These are phyloP conservation scores for Alternaria gaisen DNA, from an alignment of 2,329 filamentous ascomycete species.

Conservation along the genomic window DNA sequence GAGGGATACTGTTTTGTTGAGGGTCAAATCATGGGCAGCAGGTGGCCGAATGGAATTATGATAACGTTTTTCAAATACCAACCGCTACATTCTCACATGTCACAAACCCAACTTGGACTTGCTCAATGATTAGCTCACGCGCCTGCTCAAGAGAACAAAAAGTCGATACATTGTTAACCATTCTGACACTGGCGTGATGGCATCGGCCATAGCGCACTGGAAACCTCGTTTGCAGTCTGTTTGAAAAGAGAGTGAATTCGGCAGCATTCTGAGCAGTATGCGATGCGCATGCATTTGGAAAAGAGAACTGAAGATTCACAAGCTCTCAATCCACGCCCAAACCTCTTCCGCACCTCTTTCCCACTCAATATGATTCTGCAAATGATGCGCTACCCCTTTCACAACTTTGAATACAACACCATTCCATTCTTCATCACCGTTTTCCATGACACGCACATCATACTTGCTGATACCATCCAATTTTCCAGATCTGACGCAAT, in stretches of 20 bases:
- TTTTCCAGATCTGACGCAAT: slow-evolving; percentile 43
- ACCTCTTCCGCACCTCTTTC: slow-evolving; percentile 58
- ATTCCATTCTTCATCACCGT: slow-evolving; percentile 4
- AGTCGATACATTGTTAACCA: not conserved
- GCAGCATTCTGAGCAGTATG: not conserved
- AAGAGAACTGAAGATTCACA: not conserved
- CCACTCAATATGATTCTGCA: slow-evolving; percentile 63
- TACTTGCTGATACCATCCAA: slow-evolving; percentile 35
- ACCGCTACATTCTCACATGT: not conserved
- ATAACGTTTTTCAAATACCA: slow-evolving; percentile 27
- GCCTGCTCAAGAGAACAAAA: not conserved
- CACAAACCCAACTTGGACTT: not conserved
- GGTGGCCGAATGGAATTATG: slow-evolving; percentile 23
- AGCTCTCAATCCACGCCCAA: slow-evolving; percentile 51
- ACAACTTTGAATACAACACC: slow-evolving; percentile 57
- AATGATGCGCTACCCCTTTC: slow-evolving; percentile 60
- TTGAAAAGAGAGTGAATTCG: not conserved
- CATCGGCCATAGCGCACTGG: not conserved
- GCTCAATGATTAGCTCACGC: not conserved
- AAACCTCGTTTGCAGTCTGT: not conserved
- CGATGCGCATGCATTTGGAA: not conserved
- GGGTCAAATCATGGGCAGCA: slow-evolving; percentile 3
- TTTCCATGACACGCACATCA: slow-evolving; percentile 7
- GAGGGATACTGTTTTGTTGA: slow-evolving; percentile 1
- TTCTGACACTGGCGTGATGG: not conserved